These are phyloP conservation scores for Rhazya stricta DNA, from an alignment of 257 asterid genomes.

Conservation along the genomic window DNA sequence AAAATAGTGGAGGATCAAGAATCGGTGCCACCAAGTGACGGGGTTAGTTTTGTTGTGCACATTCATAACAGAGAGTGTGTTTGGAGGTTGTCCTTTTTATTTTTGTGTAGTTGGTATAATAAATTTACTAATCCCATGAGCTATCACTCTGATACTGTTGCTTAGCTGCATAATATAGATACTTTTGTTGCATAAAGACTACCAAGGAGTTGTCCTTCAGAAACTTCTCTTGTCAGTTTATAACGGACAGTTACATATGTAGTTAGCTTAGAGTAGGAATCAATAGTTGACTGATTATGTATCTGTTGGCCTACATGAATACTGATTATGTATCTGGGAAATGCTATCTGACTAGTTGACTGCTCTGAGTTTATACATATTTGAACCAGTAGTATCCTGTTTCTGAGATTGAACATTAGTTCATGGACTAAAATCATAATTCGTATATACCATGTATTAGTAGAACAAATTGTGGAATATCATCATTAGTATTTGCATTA, in stretches of 20 bases:
- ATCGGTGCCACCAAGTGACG: conserved; percentile 1
- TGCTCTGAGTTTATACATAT: neutral
- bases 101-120: neutral
- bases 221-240: neutral
- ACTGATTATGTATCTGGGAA: neutral
- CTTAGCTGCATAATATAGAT: neutral
- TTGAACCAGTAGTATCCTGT: neutral
- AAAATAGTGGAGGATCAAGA: neutral
- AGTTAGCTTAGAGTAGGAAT: neutral
- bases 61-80: neutral
- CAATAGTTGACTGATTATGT: neutral
- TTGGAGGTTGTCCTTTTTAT: neutral
- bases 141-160: neutral
- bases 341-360: neutral
- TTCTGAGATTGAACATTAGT: neutral
- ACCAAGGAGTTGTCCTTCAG: neutral
- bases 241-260: neutral
- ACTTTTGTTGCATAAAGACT: neutral
- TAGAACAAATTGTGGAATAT: neutral
- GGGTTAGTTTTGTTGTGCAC: neutral
- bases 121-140: neutral
- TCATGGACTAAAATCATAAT: neutral
- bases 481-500: neutral
- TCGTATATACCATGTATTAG: neutral
- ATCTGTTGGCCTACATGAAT: too few relatives aligned